Conservation (phyloP, 345 rosid species). For the Syzygium grande region DNA sequence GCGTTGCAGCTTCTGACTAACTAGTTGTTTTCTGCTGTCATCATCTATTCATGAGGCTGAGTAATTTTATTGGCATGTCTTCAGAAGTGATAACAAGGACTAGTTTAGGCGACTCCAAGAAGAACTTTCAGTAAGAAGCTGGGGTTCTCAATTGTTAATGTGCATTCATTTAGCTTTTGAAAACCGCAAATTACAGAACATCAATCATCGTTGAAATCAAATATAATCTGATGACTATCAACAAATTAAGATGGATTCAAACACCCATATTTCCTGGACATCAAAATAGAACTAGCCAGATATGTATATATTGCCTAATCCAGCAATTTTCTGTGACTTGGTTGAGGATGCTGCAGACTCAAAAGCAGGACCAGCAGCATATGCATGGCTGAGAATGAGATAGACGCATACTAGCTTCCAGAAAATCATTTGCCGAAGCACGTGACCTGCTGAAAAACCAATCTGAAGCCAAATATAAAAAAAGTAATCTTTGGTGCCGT, state of each 20-base stretch:
- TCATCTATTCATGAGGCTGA: background rate
- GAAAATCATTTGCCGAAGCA: background rate
- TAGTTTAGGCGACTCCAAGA: background rate
- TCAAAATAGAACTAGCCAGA: background rate
- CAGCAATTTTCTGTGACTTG: background rate
- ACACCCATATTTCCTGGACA: background rate
- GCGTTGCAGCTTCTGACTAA: background rate
- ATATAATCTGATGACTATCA: background rate
- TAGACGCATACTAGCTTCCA: background rate
- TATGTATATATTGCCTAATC: background rate
- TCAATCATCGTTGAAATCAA: no score
- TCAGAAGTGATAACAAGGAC: background rate
- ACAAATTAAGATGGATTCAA: background rate
- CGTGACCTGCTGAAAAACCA: background rate
- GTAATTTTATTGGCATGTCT: background rate
- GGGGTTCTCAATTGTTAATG: no score
- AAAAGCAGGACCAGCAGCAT: background rate
- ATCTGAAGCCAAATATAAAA: background rate
- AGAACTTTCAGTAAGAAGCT: background rate
- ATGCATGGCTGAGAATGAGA: no score
- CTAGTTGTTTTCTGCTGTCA: background rate
- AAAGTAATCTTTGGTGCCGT: background rate
- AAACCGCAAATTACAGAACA: background rate
- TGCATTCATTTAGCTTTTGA: no score
- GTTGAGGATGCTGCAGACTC: background rate